Evolutionary conservation across 2,329 filamentous ascomycete genomes (phyloP), one percentile per base, ranked within the genome.

Genomic region (Pezicula radicicola): DNA sequence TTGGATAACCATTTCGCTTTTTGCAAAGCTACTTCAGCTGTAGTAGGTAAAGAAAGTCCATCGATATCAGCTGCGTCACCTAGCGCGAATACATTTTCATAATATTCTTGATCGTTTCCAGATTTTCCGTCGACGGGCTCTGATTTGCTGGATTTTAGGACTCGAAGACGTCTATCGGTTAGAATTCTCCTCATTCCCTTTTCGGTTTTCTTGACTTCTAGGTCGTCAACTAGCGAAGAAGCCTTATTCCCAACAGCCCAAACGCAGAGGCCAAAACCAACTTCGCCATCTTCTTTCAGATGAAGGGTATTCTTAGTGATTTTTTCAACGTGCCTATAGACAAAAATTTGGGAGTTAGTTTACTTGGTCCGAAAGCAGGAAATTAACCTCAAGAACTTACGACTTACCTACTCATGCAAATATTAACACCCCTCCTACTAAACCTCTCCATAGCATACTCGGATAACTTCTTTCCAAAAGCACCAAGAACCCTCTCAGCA

Each of bases 21-120:
- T 63, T 90, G 87, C 42, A 80, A 81, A 1, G 87, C 87, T 0
- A 90, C 87, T 64, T 90, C 87, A 0, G 87, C 87, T 4, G 87
- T 91, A 3, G 86, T 85, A 4, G 87, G 73, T 15, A 77, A 72
- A 1, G 62, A 63, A 6, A 76, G 71, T n/a, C 69, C 76, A 50
- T 80, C 73, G 27, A 87, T 72, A 13, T 80, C 76, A 2, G 84
- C 80, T 66, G 86, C 89, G 72, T 90, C 88, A 37, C 87, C 87
- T 18, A 88, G 77, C 35, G 83, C 77, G 60, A 75, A 88, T 45
- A 90, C 84, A 28, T 60, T 53, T 1, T 64, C 55, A 2, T 69
- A 61, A 0, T 59, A 39, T 1, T 43, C 47, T 3, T 63, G 59
- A 61, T 87, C 81, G 3, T 49, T 30, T 28, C 41, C 41, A 44